A percentile compares a stretch with the other conserved stretches of the same genome.
These are phyloP conservation scores for Cylindrotheca fusiformis DNA, from an alignment of 108 stramenopile genomes.

Conservation along the genomic window DNA sequence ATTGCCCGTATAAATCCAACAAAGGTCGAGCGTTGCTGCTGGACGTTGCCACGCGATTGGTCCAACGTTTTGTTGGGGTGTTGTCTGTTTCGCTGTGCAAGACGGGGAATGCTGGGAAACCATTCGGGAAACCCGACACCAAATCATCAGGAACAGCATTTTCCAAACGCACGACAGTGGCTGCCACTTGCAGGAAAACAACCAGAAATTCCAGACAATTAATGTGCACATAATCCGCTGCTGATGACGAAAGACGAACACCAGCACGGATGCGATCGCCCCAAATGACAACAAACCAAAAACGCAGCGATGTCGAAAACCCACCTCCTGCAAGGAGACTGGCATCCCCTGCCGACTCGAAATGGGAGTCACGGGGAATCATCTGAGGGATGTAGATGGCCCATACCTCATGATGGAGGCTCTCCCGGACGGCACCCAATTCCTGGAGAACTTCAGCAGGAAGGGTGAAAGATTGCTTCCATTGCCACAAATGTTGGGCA, in stretches of 20 bases:
- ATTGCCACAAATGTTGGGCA: neutral
- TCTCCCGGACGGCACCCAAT: neutral
- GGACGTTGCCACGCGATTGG: neutral
- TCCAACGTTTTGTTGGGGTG: neutral
- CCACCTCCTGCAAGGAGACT: neutral
- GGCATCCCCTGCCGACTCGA: neutral
- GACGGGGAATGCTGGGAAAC: neutral
- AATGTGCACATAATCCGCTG: neutral
- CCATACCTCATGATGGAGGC: neutral
- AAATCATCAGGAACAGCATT: neutral
- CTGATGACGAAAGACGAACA: neutral
- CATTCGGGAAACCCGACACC: neutral
- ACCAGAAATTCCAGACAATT: slow-evolving; percentile 8
- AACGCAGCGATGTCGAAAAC: neutral
- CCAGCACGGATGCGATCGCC: neutral
- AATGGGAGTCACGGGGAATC: slow-evolving; percentile 1
- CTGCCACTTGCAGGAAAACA: neutral
- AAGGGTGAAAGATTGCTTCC: neutral
- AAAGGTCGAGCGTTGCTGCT: neutral
- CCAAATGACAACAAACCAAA: neutral
- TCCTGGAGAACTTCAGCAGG: neutral
- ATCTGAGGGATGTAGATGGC: neutral
- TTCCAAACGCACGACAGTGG: neutral
- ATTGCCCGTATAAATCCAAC: neutral
- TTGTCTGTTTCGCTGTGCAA: neutral